phyloP scores from a whole-genome alignment of 2,329 filamentous ascomycete species.

The Phyllosticta citrichinensis region DNA sequence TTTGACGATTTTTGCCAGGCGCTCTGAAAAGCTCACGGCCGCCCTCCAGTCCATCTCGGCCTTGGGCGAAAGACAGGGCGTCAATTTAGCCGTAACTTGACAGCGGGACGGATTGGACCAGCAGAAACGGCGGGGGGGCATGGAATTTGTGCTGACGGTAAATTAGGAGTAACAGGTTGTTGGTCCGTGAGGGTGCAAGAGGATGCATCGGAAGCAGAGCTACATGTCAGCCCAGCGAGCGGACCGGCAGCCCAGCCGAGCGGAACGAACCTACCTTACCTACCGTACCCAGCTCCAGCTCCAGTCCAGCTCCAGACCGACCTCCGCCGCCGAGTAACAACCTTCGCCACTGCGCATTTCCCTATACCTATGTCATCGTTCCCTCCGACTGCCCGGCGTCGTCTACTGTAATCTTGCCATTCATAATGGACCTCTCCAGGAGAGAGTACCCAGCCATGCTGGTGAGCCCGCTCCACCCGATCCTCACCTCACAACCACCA shows the following conservation, averaged over 20 bases:
- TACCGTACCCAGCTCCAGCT: background rate
- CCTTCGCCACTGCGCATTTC: background rate
- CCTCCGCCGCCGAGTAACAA: constrained; percentile 5
- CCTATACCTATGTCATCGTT: constrained; percentile 7
- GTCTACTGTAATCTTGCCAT: constrained; percentile 4
- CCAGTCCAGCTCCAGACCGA: background rate
- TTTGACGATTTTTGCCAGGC: constrained; percentile 35
- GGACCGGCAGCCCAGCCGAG: background rate
- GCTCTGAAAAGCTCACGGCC: constrained; percentile 34
- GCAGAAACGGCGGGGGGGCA: background rate
- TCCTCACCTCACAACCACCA: constrained; percentile 17
- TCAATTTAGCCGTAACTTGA: constrained; percentile 5
- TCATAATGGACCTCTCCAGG: constrained; percentile 56
- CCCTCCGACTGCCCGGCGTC: constrained; percentile 1
- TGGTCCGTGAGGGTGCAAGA: constrained; percentile 7
- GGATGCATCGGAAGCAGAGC: constrained; percentile 1
- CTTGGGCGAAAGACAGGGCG: background rate
- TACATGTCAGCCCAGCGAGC: constrained; percentile 7
- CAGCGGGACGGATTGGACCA: background rate
- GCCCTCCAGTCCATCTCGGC: constrained; percentile 25
- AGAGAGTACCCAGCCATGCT: constrained; percentile 90
- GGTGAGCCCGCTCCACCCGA: constrained; percentile 48
- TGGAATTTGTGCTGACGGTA: constrained; percentile 1
- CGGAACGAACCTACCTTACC: background rate
- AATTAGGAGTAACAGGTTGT: constrained; percentile 10